Evolutionary conservation across 2,329 filamentous ascomycete species (phyloP), one percentile per base, ranked within the genome.

Genomic region (Myriosclerotinia duriaeana): DNA sequence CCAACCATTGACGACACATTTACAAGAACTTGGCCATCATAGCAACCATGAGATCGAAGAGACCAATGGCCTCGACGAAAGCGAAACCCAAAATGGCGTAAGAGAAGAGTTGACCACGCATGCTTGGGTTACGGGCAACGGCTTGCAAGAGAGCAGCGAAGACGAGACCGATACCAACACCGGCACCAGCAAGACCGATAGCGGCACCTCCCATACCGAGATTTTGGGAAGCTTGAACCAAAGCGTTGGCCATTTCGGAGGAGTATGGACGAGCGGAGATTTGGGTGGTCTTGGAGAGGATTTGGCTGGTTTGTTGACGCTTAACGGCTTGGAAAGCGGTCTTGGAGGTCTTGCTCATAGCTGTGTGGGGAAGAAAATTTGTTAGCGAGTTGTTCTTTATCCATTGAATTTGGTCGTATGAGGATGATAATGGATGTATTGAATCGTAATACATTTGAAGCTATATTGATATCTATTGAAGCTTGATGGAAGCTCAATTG

Each of bases 81-180:
- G 91, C 92, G 85, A 95, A 95, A 85, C 92, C 91, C 79, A 95
- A 85, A 90, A 95, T 94, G 87, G 91, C 91, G 84, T 95, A 94
- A 76, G 90, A 91, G 90, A 95, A 96, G 79, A 96, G 91, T 88
- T 96, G 92, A 81, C 91, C 92, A 85, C 91, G 90, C 84, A 96
- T 91, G 79, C 90, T 90, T 79, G 92, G 92, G 91, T 96, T 96
- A 85, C 92, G 91, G 85, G 92, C 91, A 81, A 95, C 91, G 84
- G 88, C 88, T 83, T 91, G 89, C 79, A 96, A 86, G 80, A 96
- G 91, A 78, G 91, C 89, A 79, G 90, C 91, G 88, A 96, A 96
- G 80, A 96, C 92, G 79, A 94, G 88, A 86, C 92, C 92, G 83
- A 95, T 96, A 91, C 92, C 92, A 82, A 95, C 92, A 92, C 91